Conservation (phyloP, 2,329 filamentous ascomycete genomes). For the Ilyonectria robusta region DNA sequence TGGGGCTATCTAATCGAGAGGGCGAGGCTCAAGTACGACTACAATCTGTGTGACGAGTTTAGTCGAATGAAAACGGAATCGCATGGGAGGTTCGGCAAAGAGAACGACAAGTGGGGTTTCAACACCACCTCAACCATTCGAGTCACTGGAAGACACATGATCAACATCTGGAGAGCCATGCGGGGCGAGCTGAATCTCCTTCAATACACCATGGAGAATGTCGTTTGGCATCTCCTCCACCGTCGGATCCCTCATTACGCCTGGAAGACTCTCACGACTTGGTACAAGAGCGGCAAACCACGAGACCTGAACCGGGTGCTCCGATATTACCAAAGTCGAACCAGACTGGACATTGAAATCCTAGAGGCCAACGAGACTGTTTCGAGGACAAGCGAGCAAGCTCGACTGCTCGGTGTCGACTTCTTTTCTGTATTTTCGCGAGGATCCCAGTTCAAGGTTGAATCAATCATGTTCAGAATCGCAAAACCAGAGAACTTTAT, state of each 20-base stretch:
- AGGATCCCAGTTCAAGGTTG: conserved; percentile 98
- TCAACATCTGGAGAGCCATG: conserved; percentile 98
- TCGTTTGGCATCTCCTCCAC: conserved; percentile 91
- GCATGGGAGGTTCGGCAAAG: conserved; percentile 87
- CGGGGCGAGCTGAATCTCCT: conserved; percentile 90
- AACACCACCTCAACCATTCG: conserved; percentile 92
- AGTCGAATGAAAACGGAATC: conserved; percentile 89
- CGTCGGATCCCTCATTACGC: conserved; percentile 90
- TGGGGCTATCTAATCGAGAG: conserved; percentile 98
- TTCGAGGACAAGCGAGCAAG: conserved; percentile 92
- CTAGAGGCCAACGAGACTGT: conserved; percentile 92
- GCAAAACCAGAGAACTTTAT: conserved; percentile 97
- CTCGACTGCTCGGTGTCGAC: conserved; percentile 91
- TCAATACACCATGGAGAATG: conserved; percentile 97
- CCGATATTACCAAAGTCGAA: conserved; percentile 82
- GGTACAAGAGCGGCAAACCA: conserved; percentile 80
- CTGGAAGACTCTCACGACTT: conserved; percentile 82
- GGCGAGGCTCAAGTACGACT: conserved; percentile 87
- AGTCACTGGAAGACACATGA: conserved; percentile 94
- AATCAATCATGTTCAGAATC: conserved; percentile 98
- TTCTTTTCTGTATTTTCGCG: conserved; percentile 97
- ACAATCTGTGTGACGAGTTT: conserved; percentile 91
- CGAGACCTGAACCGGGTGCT: conserved; percentile 82
- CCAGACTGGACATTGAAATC: conserved; percentile 89
- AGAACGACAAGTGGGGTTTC: conserved; percentile 92